Evolutionary conservation across 768 basidiomycete species (phyloP).

Genomic region (Lactarius hengduanensis): DNA sequence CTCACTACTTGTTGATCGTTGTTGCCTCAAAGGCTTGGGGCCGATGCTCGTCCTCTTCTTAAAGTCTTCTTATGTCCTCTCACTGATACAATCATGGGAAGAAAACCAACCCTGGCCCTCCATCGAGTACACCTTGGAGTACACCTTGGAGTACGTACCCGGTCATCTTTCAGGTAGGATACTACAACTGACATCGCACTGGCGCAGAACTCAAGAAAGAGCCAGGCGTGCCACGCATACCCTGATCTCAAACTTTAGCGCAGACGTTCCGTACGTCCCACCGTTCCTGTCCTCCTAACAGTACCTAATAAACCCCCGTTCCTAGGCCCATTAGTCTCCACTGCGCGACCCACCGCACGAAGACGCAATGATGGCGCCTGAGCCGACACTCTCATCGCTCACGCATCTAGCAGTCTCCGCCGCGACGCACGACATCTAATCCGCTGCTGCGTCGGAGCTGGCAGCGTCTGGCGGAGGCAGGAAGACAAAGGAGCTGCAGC

Average conservation of each 20-base stretch:
- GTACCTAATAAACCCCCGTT: too few species aligned
- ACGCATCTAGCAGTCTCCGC: slow-evolving; percentile 45
- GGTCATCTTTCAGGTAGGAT: background rate
- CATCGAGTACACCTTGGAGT: too few species aligned
- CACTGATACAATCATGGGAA: too few species aligned
- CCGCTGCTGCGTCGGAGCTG: slow-evolving; percentile 36
- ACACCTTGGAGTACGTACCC: too few species aligned
- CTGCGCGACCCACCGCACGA: slow-evolving; percentile 35
- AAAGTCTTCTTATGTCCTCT: too few species aligned
- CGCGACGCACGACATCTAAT: slow-evolving; percentile 29
- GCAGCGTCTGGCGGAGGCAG: slow-evolving; percentile 24
- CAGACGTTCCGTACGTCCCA: slow-evolving; percentile 41
- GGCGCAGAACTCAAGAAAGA: slow-evolving; percentile 81
- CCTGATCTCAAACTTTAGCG: slow-evolving; percentile 63
- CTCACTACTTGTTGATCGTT: too few species aligned
- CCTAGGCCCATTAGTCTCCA: slow-evolving; percentile 2
- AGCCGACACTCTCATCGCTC: slow-evolving; percentile 64
- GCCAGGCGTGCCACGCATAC: slow-evolving; percentile 81
- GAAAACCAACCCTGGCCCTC: background rate
- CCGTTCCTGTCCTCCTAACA: background rate
- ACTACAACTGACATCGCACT: background rate
- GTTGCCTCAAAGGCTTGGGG: too few species aligned
- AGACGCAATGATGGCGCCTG: slow-evolving; percentile 71
- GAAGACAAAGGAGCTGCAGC: slow-evolving; percentile 68
- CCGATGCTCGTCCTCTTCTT: too few species aligned